phyloP scores from a whole-genome alignment of 345 rosid species.

The Acer yangbiense region DNA sequence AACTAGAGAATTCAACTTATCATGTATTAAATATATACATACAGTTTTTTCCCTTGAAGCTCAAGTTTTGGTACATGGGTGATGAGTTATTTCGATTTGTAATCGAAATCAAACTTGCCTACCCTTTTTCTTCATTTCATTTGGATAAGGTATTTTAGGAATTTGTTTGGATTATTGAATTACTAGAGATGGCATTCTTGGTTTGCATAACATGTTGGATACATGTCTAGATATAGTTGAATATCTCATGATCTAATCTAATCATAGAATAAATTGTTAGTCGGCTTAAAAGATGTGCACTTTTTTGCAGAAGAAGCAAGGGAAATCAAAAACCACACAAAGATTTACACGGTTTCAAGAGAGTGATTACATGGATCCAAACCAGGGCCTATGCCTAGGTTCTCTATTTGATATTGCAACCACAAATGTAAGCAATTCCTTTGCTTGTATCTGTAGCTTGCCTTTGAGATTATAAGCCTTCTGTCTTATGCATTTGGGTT shows the following conservation, averaged over 20 bases:
- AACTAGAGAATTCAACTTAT: neutral
- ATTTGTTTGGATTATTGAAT: neutral
- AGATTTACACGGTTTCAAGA: conserved; percentile 71
- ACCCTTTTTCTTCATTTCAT: no score
- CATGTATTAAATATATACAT: neutral
- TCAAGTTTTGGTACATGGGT: neutral
- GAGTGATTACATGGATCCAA: conserved; percentile 88
- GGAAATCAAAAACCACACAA: conserved; percentile 44
- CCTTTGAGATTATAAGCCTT: neutral
- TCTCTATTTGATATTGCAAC: conserved; percentile 93
- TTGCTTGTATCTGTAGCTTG: neutral
- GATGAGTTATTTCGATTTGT: neutral
- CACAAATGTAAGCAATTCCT: conserved; percentile 61
- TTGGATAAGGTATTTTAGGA: neutral
- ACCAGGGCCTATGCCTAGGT: conserved; percentile 80
- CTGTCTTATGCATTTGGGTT: conserved; percentile 11
- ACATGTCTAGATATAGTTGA: neutral
- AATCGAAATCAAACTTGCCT: no score
- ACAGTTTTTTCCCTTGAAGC: neutral
- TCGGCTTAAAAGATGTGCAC: neutral
- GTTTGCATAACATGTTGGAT: neutral
- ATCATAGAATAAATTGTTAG: neutral
- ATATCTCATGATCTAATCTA: neutral
- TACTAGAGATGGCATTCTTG: neutral
- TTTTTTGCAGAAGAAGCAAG: conserved; percentile 55